Base-by-base conservation (phyloP, 2,329 filamentous ascomycete species). In the Grosmannia clavigera region DNA sequence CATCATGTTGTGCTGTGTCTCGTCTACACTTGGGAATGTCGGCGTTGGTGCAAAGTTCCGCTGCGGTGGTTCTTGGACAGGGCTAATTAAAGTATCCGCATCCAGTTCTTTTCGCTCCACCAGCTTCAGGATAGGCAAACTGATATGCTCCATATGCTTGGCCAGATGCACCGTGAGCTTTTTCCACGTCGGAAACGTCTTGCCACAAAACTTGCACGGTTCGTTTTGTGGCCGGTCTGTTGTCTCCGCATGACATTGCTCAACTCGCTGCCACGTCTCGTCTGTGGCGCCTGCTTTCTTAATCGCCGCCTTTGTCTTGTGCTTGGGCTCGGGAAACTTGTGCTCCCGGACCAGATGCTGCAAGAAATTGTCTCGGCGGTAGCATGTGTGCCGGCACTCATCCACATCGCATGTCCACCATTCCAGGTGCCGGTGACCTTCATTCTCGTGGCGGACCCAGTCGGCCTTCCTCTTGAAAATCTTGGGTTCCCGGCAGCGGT, bases 401-500 rank as follows among this genome's bases (percentile, higher is more conserved):
- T 85, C 81, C 25, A 91, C 81, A 62, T 88, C 84, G 69, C 92
- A 96, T 6, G 81, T 85, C 91, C 91, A 96, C 85, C 89, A 94
- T 68, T 96, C 91, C 3, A 95, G 76, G 64, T 95, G 90, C 29
- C 92, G 83, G 70, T 96, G 92, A 31, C 88, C 85, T 72, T 96
- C 92, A 66, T 92, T 95, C 70, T 96, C 92, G 68, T 96, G 92
- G 35, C 92, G 83, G 27, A 96, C 90, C 92, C 92, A 96, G 70
- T 96, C 92, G 16, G 92, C 92, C 73, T 96, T 96, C 55, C 91
- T 83, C 73, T 96, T 96, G 77, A 96, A 96, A 43, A 90, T 91
- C 72, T 95, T 95, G 22, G 88, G 85, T 55, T 95, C 90, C 10
- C 82, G 81, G 69, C 92, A 96, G 57, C 83, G 80, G 2, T 87